Evolutionary conservation across 257 asterid genomes (phyloP).

Genomic region (Haberlea rhodopensis): DNA sequence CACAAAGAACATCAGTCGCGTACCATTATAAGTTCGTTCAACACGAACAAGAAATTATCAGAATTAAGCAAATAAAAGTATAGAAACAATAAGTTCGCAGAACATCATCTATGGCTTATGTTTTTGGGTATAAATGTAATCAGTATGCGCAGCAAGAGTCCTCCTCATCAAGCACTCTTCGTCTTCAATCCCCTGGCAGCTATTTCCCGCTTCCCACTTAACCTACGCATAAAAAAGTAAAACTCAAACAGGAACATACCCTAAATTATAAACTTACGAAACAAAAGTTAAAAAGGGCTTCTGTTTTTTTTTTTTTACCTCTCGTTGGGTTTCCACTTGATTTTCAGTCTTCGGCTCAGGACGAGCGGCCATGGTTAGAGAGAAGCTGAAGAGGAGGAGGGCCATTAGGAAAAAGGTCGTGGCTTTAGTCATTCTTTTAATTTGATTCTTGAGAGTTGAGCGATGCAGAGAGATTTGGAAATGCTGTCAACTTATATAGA

Average conservation of each 20-base stretch:
- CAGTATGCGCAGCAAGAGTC: conserved; percentile 55
- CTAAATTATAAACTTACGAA: not conserved
- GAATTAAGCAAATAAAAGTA: no score
- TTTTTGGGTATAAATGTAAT: conserved; percentile 65
- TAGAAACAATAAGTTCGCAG: no score
- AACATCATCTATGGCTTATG: conserved; percentile 37
- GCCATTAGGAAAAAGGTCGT: conserved; percentile 36
- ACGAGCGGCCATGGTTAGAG: conserved; percentile 47
- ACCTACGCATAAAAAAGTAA: not conserved
- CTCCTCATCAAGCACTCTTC: conserved; percentile 69
- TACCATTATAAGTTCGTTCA: no score
- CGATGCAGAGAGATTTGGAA: conserved; percentile 15
- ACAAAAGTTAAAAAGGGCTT: not conserved
- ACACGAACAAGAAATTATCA: not conserved
- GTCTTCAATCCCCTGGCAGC: conserved; percentile 46
- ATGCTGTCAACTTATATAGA: conserved; percentile 34
- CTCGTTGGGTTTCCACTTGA: conserved; percentile 14
- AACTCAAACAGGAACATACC: not conserved
- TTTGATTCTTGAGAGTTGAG: conserved; percentile 1
- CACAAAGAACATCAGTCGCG: not conserved
- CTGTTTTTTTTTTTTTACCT: conserved; percentile 22
- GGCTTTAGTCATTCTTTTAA: conserved; percentile 46
- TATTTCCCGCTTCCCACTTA: conserved; percentile 28
- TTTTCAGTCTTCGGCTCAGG: conserved; percentile 28
- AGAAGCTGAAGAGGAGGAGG: conserved; percentile 38